These are phyloP conservation scores for Eimeria brunetti DNA, from an alignment of 169 alveolate species.

Conservation along the genomic window DNA sequence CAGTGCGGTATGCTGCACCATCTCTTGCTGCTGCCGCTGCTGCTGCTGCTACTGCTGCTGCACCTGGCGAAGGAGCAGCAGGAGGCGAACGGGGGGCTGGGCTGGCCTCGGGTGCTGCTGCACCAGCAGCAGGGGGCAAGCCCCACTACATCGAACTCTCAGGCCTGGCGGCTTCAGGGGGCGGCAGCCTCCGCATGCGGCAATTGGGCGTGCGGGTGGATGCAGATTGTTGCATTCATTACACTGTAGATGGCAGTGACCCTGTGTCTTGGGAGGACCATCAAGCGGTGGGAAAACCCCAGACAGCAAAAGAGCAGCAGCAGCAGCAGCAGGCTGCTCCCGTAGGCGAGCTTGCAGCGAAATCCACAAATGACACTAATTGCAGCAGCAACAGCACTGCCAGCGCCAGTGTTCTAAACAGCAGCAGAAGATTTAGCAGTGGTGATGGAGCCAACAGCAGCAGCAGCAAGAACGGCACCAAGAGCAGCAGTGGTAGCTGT, in stretches of 20 bases:
- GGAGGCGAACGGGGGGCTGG: not conserved
- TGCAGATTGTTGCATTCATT: constrained; percentile 55
- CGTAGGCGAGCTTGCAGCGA: constrained; percentile 1
- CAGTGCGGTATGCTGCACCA: constrained; percentile 3
- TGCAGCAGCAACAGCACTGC: constrained; percentile 43
- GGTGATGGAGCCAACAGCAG: constrained; percentile 1
- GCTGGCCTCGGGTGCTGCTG: not conserved
- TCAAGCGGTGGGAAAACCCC: not conserved
- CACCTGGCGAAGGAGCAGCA: constrained; percentile 5
- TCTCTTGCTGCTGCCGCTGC: not conserved
- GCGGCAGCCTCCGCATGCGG: constrained; percentile 47
- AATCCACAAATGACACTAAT: not conserved
- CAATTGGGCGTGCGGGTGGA: constrained; percentile 35
- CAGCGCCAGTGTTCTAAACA: not conserved
- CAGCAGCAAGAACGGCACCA: constrained; percentile 5
- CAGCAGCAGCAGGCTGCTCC: constrained; percentile 12
- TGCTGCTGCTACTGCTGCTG: not conserved
- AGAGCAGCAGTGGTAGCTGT: constrained; percentile 11
- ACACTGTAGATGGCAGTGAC: constrained; percentile 59
- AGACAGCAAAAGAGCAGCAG: constrained; percentile 17
- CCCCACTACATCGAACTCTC: constrained; percentile 36
- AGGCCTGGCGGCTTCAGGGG: constrained; percentile 10
- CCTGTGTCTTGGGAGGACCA: not conserved
- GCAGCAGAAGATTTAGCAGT: constrained; percentile 24
- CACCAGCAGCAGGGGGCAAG: not conserved